phyloP scores from a whole-genome alignment of 1,139 yeast genomes.

The Hansenula sp. region DNA sequence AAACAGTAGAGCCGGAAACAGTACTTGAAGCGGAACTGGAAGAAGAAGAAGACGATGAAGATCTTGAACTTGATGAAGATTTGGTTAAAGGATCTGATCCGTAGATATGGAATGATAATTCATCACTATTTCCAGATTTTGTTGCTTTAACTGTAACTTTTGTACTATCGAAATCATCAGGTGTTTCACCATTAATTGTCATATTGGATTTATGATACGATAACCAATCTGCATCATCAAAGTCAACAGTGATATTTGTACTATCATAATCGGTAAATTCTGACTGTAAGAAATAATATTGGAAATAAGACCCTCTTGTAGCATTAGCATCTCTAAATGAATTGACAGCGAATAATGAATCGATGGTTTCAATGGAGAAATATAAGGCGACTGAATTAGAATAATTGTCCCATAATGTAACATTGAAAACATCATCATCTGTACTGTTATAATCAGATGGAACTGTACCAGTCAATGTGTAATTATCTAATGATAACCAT shows the following conservation, averaged over 20 bases:
- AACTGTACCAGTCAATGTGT: conserved; percentile 53
- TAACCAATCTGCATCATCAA: conserved; percentile 57
- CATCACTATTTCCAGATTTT: conserved; percentile 35
- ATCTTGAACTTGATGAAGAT: conserved; percentile 18
- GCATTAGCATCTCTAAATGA: conserved; percentile 60
- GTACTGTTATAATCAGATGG: conserved; percentile 42
- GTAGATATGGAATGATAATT: conserved; percentile 47
- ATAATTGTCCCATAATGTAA: conserved; percentile 57
- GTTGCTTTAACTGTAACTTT: conserved; percentile 51
- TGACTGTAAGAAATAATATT: conserved; percentile 47
- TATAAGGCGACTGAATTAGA: conserved; percentile 62
- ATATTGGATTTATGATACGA: conserved; percentile 52
- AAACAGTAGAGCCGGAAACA: conserved; percentile 25
- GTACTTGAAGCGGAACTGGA: conserved; percentile 28
- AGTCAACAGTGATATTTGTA: conserved; percentile 47
- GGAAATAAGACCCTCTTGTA: conserved; percentile 56
- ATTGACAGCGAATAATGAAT: conserved; percentile 46
- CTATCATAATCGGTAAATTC: conserved; percentile 50
- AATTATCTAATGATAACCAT: conserved; percentile 51
- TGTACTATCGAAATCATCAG: conserved; percentile 49
- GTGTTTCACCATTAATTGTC: conserved; percentile 69
- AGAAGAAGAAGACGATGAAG: conserved; percentile 23
- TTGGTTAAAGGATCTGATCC: conserved; percentile 44
- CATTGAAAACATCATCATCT: conserved; percentile 39
- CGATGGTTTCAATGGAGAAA: conserved; percentile 38